phyloP scores from a whole-genome alignment of 331 rosid genomes.

The Prunus yedoensis region DNA sequence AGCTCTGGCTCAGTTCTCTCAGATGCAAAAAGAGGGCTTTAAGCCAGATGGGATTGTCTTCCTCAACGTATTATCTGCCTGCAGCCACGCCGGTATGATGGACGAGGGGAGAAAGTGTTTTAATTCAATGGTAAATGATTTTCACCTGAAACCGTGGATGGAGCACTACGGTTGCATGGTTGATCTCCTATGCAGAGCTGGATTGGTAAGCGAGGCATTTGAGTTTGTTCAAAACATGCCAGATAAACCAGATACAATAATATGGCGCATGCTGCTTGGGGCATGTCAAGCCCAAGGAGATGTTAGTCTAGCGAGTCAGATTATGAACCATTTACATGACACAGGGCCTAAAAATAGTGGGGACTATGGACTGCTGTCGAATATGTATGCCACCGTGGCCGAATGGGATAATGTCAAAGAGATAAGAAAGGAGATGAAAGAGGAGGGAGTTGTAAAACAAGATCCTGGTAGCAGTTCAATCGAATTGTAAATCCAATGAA shows the following conservation, averaged over 20 bases:
- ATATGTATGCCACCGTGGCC: not conserved
- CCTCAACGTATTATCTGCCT: slow-evolving; percentile 11
- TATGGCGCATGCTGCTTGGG: slow-evolving; percentile 18
- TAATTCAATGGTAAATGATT: slow-evolving; percentile 11
- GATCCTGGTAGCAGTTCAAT: slow-evolving; percentile 14
- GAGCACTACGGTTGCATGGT: slow-evolving; percentile 23
- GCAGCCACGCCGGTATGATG: slow-evolving; percentile 19
- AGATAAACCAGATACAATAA: not conserved
- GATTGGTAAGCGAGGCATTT: slow-evolving; percentile 15
- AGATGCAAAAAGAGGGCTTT: slow-evolving; percentile 23
- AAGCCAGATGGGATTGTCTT: slow-evolving; percentile 15
- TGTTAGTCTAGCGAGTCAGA: not conserved
- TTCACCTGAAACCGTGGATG: not conserved
- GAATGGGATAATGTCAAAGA: slow-evolving; percentile 15
- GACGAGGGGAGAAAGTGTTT: slow-evolving; percentile 15
- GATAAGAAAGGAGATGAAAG: slow-evolving; percentile 14
- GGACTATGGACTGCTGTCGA: slow-evolving; percentile 9
- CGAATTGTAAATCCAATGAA: not conserved
- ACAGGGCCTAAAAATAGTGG: not conserved
- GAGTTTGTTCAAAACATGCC: slow-evolving; percentile 9
- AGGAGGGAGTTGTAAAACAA: not conserved
- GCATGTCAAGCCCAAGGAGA: slow-evolving; percentile 20
- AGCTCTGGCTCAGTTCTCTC: slow-evolving; percentile 3
- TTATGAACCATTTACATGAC: not conserved
- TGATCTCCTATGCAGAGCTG: slow-evolving; percentile 19